Base-by-base conservation (phyloP, 2,329 filamentous ascomycete genomes). In the Cordyceps cicadae region DNA sequence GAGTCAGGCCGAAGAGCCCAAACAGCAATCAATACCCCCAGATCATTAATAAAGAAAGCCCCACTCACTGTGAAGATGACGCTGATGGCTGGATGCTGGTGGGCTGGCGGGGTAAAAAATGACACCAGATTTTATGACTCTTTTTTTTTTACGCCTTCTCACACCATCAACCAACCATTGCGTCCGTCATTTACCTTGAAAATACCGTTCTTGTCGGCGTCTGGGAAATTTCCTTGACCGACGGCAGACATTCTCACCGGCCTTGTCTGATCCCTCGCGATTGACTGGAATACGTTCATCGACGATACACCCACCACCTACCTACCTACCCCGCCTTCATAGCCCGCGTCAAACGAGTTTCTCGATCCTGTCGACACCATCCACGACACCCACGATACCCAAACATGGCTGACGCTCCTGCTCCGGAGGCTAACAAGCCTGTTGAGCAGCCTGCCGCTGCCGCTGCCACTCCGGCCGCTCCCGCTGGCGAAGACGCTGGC, bases 381-480 rank as follows among this genome's bases (percentile, higher is more conserved):
- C 15, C 0, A 45, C 14, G 12, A n/a, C 7, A 29, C 29, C 29
- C 34, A 14, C 15, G 1, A 45, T 17, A 8, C 17, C 34, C 21
- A 67, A 46, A n/a, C 64, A 72, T 73, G 71, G 71, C 71, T 65
- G 71, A 72, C 63, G 60, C 69, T 48, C 68, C 70, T 53, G 66
- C 64, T 60, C 41, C 61, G 9, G 59, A 53, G 53, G 61, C 52
- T 29, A 49, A 5, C 54, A 61, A 54, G 24, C 54, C 62, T 15
- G 51, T 14, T 15, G 61, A 62, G 50, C 17, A 51, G 48, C 57
- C 63, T 17, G 37, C 60, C 17, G 61, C 63, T 17, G 37, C 60
- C 17, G 61, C 59, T 17, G 56, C 56, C 11, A 55, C 60, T 15
- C 12, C 53, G 19, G 54, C 46, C 19, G 64, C 55, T 6, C 21